These are phyloP conservation scores for Cryphonectria parasitica DNA, from an alignment of 2,329 filamentous ascomycete genomes.

Conservation along the genomic window DNA sequence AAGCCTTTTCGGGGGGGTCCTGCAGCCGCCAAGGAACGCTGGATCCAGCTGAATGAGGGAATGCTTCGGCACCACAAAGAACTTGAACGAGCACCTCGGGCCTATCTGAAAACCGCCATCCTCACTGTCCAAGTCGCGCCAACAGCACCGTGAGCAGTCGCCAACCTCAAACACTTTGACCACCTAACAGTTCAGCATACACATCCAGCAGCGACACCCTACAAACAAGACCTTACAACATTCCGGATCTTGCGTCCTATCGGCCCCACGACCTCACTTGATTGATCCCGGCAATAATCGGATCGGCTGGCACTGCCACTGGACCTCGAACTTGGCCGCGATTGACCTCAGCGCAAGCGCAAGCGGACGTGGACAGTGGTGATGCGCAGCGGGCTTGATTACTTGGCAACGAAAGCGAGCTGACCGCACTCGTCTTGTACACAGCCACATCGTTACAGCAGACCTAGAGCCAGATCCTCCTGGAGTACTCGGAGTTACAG, in stretches of 20 bases:
- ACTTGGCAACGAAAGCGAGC: conserved; percentile 18
- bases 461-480: background rate
- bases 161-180: background rate
- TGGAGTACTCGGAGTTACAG: conserved; percentile 10
- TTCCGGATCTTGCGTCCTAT: conserved; percentile 8
- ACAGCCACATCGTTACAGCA: conserved; percentile 25
- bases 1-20: background rate
- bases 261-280: conserved; percentile 13
- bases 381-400: conserved; percentile 21
- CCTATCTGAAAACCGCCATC: background rate
- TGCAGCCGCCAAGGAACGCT: background rate
- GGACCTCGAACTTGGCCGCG: background rate
- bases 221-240: background rate
- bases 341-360: background rate
- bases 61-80: background rate
- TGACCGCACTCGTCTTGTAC: conserved; percentile 19
- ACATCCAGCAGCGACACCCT: background rate
- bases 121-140: background rate
- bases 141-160: background rate
- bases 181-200: conserved; percentile 4
- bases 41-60: background rate
- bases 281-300: conserved; percentile 14
- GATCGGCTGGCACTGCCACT: background rate
- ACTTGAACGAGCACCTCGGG: background rate
- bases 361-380: conserved; percentile 8